Evolutionary conservation across 73 alveolate genomes (phyloP), one percentile per base, ranked within the genome.

Genomic region (Paramecium biaurelia): DNA sequence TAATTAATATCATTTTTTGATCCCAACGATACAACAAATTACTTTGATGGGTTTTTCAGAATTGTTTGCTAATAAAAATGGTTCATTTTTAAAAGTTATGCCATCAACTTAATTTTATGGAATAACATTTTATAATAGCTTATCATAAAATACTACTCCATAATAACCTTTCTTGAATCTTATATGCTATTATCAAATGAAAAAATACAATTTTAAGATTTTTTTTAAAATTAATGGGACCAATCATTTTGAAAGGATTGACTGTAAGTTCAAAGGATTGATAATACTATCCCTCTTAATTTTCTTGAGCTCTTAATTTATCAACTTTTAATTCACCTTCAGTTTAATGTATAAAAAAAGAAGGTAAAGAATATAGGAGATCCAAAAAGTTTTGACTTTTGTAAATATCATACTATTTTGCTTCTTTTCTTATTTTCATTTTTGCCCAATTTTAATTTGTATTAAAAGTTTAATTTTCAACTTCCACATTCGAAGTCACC

Each of bases 241-340:
- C 84, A 30, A 63, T 63, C 45, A 63, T 12, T 14, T 30, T 21
- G 4, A 2, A 30, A 12, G 84, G 84, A n/a, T 63, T 63, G 24
- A 63, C 45, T 2, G 45, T 26, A 30, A 63, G 84, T 7, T 63
- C 84, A 63, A 63, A 63, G 5, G 41, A 32, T 63, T 63, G 1
- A 32, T 32, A 63, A 30, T 30, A 30, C 11, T 63, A 30, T 11
- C 84, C 84, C 26, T 63, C 84, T 32, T 63, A 63, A 63, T 63
- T 63, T 30, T 63, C 84, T 30, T 32, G 15, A 11, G 41, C 45
- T 30, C 45, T 63, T 12, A 32, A 32, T 63, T 63, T 32, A 18
- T 63, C 84, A 23, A 63, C 49, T 63, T 63, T 63, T 26, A 63
- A 30, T 0, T 63, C 84, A 63, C 84, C 84, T 63, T 63, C 84